Conservation (phyloP, 2,329 filamentous ascomycete genomes). For the Trichoderma gracile region DNA sequence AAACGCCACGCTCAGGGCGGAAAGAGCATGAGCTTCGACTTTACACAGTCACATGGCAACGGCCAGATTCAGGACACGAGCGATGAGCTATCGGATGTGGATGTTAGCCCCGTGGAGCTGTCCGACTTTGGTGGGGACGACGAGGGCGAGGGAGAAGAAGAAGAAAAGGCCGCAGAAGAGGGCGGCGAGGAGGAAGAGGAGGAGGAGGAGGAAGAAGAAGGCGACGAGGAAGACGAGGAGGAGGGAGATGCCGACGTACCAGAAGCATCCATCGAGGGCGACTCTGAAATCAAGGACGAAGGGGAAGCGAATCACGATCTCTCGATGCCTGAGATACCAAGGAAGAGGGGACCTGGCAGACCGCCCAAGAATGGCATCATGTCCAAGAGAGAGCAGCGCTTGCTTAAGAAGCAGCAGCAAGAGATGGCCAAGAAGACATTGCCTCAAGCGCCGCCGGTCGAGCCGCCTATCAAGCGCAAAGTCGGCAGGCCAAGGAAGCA, state of each 20-base stretch:
- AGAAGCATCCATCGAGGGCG: conserved; percentile 30
- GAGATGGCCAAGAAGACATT: conserved; percentile 53
- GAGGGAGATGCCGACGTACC: conserved; percentile 33
- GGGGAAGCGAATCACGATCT: conserved; percentile 39
- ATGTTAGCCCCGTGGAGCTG: conserved; percentile 44
- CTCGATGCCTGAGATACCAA: conserved; percentile 51
- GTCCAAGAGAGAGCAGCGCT: conserved; percentile 72
- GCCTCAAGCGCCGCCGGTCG: conserved; percentile 48
- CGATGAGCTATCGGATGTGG: conserved; percentile 51
- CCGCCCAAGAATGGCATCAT: conserved; percentile 82
- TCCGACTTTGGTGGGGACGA: conserved; percentile 42
- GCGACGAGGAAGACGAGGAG: conserved; percentile 34
- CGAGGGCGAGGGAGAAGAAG: conserved; percentile 33
- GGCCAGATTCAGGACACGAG: conserved; percentile 59
- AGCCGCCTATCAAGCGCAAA: conserved; percentile 61
- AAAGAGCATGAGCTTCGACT: conserved; percentile 73
- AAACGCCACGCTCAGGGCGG: conserved; percentile 56
- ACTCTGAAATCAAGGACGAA: conserved; percentile 36
- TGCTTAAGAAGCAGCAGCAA: conserved; percentile 59
- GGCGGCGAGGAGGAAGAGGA: conserved; percentile 33
- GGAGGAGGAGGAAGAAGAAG: conserved; percentile 33
- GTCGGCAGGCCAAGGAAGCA: conserved; percentile 67
- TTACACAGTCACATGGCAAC: conserved; percentile 62
- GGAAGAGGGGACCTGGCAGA: conserved; percentile 74
- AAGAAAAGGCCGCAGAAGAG: conserved; percentile 13